Evolutionary conservation across 495 filamentous ascomycete species (phyloP), one percentile per base, ranked within the genome.

Genomic region (Astrocystis sublimbata): DNA sequence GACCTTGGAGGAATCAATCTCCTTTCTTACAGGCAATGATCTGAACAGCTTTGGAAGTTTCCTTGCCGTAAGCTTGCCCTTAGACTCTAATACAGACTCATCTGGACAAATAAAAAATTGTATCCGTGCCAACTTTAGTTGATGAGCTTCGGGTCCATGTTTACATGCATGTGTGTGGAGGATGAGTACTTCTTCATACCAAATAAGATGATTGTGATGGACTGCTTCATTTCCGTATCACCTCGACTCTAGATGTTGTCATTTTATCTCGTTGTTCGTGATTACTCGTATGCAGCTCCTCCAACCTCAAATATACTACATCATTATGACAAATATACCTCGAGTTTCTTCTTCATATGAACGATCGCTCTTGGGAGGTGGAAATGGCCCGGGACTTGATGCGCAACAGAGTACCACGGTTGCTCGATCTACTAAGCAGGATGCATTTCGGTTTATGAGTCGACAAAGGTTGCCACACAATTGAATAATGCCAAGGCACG

Each of bases 81-180:
- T 80, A 80, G 78, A 80, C 75, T 79, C 78, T 73, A 73, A 73
- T 71, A 69, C 71, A 73, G 67, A 70, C 66, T 71, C 72, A 76
- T 71, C 73, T 74, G 70, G 71, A 76, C 65, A 73, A n/a, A 75
- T 71, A 72, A 76, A 49, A 77, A 75, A 73, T 71, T 68, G 67
- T 41, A 58, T 57, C 42, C 58, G 60, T 57, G 51, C 63, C 40
- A 60, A 60, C 46, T 54, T 41, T 51, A 13, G 21, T 56, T 56
- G 19, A 42, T 13, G 42, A 28, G 15, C 2, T 28, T 23, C n/a
- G n/a, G n/a, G 13, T 19, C 23, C 9, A 36, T 38, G 33, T 12
- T 21, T 55, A 17, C 13, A 17, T 2, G 23, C 15, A 7, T 15
- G 9, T 28, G 24, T n/a, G 1, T 49, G n/a, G 0, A 30, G 13